These are phyloP conservation scores for Pseudogymnoascus sp. DNA, from an alignment of 2,329 filamentous ascomycete genomes.

Conservation along the genomic window DNA sequence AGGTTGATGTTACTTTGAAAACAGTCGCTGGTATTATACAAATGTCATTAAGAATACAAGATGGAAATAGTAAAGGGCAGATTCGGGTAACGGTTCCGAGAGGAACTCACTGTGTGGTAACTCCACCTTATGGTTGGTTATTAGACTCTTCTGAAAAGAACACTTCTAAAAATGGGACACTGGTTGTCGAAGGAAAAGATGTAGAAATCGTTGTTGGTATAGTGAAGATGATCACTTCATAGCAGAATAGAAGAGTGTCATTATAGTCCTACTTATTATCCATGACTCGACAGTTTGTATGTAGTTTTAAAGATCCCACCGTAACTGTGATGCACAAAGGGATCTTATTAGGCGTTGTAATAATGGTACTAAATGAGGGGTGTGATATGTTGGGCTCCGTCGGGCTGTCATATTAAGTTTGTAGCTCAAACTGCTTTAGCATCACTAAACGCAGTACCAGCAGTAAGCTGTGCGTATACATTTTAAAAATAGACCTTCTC, in stretches of 20 bases:
- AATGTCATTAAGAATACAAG: slow-evolving; percentile 14
- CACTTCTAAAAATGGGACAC: neutral
- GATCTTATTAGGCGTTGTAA: neutral
- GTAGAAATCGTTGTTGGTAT: neutral
- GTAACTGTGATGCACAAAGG: neutral
- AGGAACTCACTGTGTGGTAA: slow-evolving; percentile 8
- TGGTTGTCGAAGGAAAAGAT: neutral
- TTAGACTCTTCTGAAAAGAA: neutral
- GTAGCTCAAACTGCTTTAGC: neutral
- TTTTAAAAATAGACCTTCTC: neutral
- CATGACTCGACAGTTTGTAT: neutral
- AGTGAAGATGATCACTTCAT: neutral
- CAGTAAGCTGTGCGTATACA: neutral
- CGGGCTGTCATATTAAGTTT: neutral
- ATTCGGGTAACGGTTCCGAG: slow-evolving; percentile 14
- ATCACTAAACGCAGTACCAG: neutral
- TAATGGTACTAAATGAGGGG: neutral
- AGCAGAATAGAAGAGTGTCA: neutral
- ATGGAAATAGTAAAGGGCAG: slow-evolving; percentile 11
- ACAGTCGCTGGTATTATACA: slow-evolving; percentile 13
- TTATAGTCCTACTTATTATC: neutral
- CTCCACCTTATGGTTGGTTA: neutral
- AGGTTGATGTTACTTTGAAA: slow-evolving; percentile 14
- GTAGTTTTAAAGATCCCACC: neutral
- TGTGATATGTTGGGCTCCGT: neutral